Percentiles rank a stretch among this genome's conserved stretches.
phyloP scores from a whole-genome alignment of 2,329 filamentous ascomycete species.

The Emergomyces pasteurianus region DNA sequence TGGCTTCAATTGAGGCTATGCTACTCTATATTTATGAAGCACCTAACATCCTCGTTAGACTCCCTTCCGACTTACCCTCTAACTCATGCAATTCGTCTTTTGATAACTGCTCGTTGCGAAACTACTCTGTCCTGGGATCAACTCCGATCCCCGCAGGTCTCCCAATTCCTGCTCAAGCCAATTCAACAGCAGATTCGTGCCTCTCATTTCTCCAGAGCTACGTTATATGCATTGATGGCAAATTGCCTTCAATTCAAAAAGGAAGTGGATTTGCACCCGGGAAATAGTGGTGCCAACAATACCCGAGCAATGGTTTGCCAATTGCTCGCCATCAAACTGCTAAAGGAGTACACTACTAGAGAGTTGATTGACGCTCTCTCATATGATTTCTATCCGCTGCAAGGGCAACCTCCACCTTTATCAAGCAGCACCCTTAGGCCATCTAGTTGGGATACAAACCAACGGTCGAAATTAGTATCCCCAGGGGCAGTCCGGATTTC shows the following conservation, averaged over 20 bases:
- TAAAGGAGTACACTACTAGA: constrained; percentile 79
- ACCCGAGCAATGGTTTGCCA: constrained; percentile 85
- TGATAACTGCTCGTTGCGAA: constrained; percentile 76
- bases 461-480: constrained; percentile 36
- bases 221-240: constrained; percentile 79
- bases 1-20: not conserved
- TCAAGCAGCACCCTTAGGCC: constrained; percentile 23
- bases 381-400: constrained; percentile 88
- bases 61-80: constrained; percentile 78
- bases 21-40: not conserved
- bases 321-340: constrained; percentile 73
- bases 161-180: constrained; percentile 88
- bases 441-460: constrained; percentile 22
- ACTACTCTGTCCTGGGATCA: constrained; percentile 93
- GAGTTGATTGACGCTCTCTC: constrained; percentile 90
- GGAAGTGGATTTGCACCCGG: constrained; percentile 69
- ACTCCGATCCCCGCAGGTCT: constrained; percentile 86
- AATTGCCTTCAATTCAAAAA: constrained; percentile 91
- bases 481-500: constrained; percentile 62
- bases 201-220: constrained; percentile 74
- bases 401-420: constrained; percentile 53
- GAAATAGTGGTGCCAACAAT: constrained; percentile 69
- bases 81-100: constrained; percentile 76
- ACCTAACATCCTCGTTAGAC: constrained; percentile 40
- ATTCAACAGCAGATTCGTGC: constrained; percentile 81